Evolutionary conservation across 1,139 yeast species (phyloP).

Genomic region (Suhomyces maxii): DNA sequence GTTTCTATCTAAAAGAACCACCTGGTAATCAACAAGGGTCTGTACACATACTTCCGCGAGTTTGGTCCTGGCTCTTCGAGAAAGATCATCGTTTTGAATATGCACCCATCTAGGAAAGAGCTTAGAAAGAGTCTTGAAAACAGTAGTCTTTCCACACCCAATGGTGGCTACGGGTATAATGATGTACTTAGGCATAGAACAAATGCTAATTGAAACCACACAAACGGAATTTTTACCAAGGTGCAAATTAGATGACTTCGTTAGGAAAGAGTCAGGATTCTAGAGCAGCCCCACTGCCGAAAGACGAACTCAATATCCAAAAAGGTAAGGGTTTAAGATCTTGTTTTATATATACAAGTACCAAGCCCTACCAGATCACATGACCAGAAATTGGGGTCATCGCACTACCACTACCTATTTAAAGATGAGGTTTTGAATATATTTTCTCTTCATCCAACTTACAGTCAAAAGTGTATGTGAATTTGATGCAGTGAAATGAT

Average conservation of each 20-base stretch:
- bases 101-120: constrained; percentile 70
- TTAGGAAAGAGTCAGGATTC: too few species aligned
- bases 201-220: too few species aligned
- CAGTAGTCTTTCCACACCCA: constrained; percentile 95
- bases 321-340: too few species aligned
- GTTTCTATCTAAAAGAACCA: constrained; percentile 80
- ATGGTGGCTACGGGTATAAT: constrained; percentile 84
- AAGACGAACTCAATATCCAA: too few species aligned
- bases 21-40: constrained; percentile 28
- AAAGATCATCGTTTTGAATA: constrained; percentile 82
- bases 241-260: too few species aligned
- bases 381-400: not conserved
- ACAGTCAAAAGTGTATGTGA: constrained; percentile 1
- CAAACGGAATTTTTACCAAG: too few species aligned
- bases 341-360: too few species aligned
- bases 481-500: constrained; percentile 23
- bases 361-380: constrained; percentile 1
- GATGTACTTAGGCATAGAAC: constrained; percentile 45
- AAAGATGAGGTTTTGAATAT: not conserved
- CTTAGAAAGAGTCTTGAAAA: constrained; percentile 57
- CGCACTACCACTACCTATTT: constrained; percentile 2
- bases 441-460: not conserved
- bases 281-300: not conserved
- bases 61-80: constrained; percentile 48
- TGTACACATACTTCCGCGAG: constrained; percentile 52